Conservation (phyloP, 2,329 filamentous ascomycete species). For the Penicillium sp. region DNA sequence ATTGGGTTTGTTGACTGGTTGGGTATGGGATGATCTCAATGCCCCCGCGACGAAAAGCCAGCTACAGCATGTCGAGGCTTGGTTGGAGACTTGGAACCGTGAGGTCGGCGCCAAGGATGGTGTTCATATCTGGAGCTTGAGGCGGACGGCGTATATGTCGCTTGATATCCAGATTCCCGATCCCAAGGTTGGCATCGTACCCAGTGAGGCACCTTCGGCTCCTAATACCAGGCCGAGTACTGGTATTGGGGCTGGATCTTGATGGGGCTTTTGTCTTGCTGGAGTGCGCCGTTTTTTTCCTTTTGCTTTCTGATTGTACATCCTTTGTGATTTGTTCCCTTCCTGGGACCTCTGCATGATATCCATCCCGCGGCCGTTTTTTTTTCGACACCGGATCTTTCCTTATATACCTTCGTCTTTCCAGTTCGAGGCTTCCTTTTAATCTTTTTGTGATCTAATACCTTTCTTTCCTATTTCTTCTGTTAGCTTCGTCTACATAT, state of each 20-base stretch:
- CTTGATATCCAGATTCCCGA: constrained; percentile 54
- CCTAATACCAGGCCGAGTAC: constrained; percentile 39
- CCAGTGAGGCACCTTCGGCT: constrained; percentile 37
- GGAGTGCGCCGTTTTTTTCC: not conserved
- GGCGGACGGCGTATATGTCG: constrained; percentile 83
- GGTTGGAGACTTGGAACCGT: constrained; percentile 84
- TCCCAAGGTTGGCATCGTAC: constrained; percentile 49
- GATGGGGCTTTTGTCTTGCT: not conserved
- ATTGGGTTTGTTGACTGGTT: constrained; percentile 80
- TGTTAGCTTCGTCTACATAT: constrained; percentile 11
- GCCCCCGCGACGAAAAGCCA: constrained; percentile 72
- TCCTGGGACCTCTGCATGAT: constrained; percentile 26
- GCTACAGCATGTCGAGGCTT: constrained; percentile 69
- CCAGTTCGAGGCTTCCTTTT: constrained; percentile 10
- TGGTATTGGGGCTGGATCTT: constrained; percentile 25
- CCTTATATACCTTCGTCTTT: constrained; percentile 8
- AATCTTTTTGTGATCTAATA: constrained; percentile 19
- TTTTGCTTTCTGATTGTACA: constrained; percentile 14
- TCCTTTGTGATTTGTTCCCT: constrained; percentile 24
- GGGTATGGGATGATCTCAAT: constrained; percentile 91
- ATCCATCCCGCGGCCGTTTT: constrained; percentile 22
- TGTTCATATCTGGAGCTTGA: constrained; percentile 74
- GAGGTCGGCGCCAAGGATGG: constrained; percentile 59
- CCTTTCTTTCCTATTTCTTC: constrained; percentile 12
- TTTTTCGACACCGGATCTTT: not conserved